Evolutionary conservation across 169 alveolate genomes (phyloP).

Genomic region (Babesia ovis): DNA sequence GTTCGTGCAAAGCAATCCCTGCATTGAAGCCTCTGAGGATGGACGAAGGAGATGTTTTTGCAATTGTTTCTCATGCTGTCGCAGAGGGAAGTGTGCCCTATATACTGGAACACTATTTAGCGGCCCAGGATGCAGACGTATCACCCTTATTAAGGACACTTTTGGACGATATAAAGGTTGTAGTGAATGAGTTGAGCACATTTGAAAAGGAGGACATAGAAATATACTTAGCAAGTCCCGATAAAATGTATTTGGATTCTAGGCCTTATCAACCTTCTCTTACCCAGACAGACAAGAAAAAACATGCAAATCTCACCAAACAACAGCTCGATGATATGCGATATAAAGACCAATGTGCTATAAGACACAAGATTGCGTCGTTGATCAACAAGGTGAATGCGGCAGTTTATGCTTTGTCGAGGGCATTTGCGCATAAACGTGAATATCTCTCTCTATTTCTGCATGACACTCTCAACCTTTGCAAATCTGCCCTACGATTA

Average conservation of each 20-base stretch:
- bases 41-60: background rate
- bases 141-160: background rate
- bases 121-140: slow-evolving; percentile 9
- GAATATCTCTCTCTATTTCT: slow-evolving; percentile 3
- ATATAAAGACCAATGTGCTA: slow-evolving; percentile 46
- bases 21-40: background rate
- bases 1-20: slow-evolving; percentile 3
- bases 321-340: slow-evolving; percentile 59
- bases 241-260: slow-evolving; percentile 27
- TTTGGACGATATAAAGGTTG: background rate
- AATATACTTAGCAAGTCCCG: slow-evolving; percentile 39
- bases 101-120: slow-evolving; percentile 28
- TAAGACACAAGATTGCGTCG: slow-evolving; percentile 1
- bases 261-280: slow-evolving; percentile 45
- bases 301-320: slow-evolving; percentile 11
- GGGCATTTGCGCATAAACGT: slow-evolving; percentile 24
- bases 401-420: background rate
- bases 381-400: slow-evolving; percentile 12
- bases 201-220: slow-evolving; percentile 46
- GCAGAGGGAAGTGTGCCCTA: slow-evolving; percentile 22
- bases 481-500: background rate
- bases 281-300: slow-evolving; percentile 31
- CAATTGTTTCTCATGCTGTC: slow-evolving; percentile 1
- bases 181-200: background rate
- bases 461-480: background rate